Base-by-base conservation (phyloP, 176 grass and related monocot genomes). In the Zea luxurians region DNA sequence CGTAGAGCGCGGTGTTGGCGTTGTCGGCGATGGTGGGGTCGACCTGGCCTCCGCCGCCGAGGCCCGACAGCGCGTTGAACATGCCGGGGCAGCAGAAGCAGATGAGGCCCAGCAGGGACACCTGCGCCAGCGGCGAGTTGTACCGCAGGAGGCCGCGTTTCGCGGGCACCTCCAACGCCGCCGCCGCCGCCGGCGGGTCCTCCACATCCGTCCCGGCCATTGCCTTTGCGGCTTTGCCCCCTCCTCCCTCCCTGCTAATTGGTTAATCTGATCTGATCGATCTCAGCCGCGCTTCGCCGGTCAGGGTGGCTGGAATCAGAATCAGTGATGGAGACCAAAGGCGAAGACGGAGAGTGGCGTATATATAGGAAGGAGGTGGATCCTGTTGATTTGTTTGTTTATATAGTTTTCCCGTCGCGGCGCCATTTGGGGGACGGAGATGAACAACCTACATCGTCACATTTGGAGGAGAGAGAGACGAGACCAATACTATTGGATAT, bases 61-160 rank as follows among this genome's bases (percentile, higher is more conserved):
- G 87, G 36, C 92, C 96, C 8, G 92, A 91, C 0, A 99, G 90
- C 41, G 96, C 96, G 87, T 99, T 99, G 92, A 99, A 99, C 96
- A 99, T 99, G 6, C 96, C 96, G 0, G 96, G 96, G 81, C 96
- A 99, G 85, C 96, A 99, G 83, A 99, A 99, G 83, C 96, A 99
- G 59, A 99, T 84, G 35, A 92, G 41, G 0, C 92, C 96, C 15
- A 99, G 88, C 8, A 98, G 89, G 1, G 47, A 74, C 10, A 98
- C 96, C 86, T 98, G 96, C 37, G 62, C 74, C 43, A 98, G 74
- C 37, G 96, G 96, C 8, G 96, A 99, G 84, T 97, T 93, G 82
- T 77, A 88, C 6, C 94, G 89, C 57, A 81, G 52, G 15, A 48
- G 4, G 1, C 84, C 66, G 21, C 8, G 57, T 13, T 13, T 44